Evolutionary conservation across 495 filamentous ascomycete species (phyloP).

Genomic region (Neurospora sp.): DNA sequence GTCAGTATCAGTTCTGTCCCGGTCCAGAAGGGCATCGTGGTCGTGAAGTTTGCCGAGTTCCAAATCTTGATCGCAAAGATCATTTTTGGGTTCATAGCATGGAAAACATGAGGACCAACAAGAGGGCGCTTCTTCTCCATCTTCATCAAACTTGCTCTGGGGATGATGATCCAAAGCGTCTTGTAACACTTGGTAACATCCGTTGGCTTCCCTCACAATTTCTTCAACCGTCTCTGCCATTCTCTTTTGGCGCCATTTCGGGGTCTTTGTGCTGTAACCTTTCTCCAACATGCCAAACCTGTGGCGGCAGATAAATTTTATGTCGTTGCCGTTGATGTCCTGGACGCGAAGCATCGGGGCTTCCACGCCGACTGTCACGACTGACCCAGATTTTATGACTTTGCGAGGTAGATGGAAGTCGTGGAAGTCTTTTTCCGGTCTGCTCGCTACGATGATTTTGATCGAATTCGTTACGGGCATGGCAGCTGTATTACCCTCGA

Average conservation of each 20-base stretch:
- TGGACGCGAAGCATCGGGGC: background rate
- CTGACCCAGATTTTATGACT: background rate
- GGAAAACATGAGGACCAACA: background rate
- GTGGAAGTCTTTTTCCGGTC: background rate
- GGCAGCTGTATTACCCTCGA: background rate
- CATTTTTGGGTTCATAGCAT: background rate
- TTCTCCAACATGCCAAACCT: background rate
- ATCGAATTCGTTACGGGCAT: background rate
- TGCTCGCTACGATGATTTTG: background rate
- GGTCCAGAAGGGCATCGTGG: background rate
- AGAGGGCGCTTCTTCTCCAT: background rate
- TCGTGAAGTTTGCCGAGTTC: background rate
- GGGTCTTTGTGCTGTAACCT: background rate
- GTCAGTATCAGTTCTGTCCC: background rate
- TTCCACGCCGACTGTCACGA: background rate
- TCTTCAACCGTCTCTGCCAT: background rate
- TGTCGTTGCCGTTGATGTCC: background rate
- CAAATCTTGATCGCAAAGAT: background rate
- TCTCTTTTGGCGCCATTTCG: background rate
- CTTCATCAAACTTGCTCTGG: background rate
- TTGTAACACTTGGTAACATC: background rate
- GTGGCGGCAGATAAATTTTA: background rate
- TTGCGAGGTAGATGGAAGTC: background rate
- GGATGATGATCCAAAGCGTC: background rate
- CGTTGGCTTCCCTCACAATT: background rate